These are phyloP conservation scores for Aspergillus texensis DNA, from an alignment of 2,329 filamentous ascomycete genomes.

Conservation along the genomic window DNA sequence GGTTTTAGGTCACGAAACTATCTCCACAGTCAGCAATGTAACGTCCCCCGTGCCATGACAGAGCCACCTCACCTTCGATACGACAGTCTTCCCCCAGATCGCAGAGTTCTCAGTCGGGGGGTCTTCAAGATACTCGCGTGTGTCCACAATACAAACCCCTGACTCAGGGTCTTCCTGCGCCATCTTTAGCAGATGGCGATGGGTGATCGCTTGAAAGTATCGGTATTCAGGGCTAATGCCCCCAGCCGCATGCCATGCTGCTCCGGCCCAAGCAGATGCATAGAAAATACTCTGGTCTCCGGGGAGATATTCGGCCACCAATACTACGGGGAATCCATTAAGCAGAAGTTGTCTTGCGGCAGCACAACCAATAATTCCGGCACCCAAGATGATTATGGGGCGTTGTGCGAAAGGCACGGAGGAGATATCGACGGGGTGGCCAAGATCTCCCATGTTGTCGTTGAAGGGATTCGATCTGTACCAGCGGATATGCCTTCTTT, in stretches of 20 bases:
- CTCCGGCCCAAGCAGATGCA: slow-evolving; percentile 44
- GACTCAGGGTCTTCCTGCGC: slow-evolving; percentile 36
- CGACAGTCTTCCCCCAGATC: slow-evolving; percentile 38
- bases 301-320: slow-evolving; percentile 42
- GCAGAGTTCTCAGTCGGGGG: slow-evolving; percentile 35
- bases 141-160: slow-evolving; percentile 38
- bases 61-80: slow-evolving; percentile 32
- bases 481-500: not conserved
- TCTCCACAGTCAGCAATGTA: slow-evolving; percentile 4
- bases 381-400: slow-evolving; percentile 40
- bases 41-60: no score
- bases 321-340: slow-evolving; percentile 37
- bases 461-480: not conserved
- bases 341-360: slow-evolving; percentile 38
- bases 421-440: slow-evolving; percentile 24
- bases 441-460: slow-evolving; percentile 23
- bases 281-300: slow-evolving; percentile 41
- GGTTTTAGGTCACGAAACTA: slow-evolving; percentile 38
- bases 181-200: slow-evolving; percentile 40
- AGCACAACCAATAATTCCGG: slow-evolving; percentile 45
- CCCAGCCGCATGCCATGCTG: slow-evolving; percentile 43
- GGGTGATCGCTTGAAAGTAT: slow-evolving; percentile 39
- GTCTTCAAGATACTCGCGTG: slow-evolving; percentile 39
- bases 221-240: slow-evolving; percentile 38
- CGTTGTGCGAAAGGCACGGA: slow-evolving; percentile 35